A percentile compares a stretch with the other conserved stretches of the same genome.
Evolutionary conservation across 2,329 filamentous ascomycete species (phyloP).

Genomic region (Delphinella strobiligena): DNA sequence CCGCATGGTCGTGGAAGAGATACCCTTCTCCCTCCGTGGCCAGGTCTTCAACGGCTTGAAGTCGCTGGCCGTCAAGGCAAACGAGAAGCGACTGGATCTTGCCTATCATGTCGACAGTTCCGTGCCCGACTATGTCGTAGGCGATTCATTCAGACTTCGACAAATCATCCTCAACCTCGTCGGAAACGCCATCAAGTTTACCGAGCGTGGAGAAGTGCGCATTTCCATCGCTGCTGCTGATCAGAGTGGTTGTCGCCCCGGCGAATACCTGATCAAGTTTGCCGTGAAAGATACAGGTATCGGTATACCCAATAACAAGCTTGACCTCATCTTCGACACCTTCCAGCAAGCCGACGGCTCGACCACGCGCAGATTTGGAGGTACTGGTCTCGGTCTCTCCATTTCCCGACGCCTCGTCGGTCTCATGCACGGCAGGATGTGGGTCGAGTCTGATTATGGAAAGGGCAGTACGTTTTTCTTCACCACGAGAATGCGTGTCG

Average conservation of each 20-base stretch:
- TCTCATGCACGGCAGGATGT: conserved; percentile 90
- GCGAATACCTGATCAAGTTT: conserved; percentile 91
- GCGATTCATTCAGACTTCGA: conserved; percentile 88
- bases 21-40: conserved; percentile 85
- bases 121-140: conserved; percentile 88
- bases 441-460: conserved; percentile 87
- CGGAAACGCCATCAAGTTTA: conserved; percentile 98
- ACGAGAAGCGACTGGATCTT: conserved; percentile 86
- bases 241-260: conserved; percentile 51
- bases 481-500: conserved; percentile 80
- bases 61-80: conserved; percentile 91
- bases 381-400: conserved; percentile 83
- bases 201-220: conserved; percentile 90
- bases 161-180: conserved; percentile 97
- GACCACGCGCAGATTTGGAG: conserved; percentile 90
- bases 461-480: conserved; percentile 94
- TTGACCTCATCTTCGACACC: conserved; percentile 95
- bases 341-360: conserved; percentile 98
- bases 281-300: conserved; percentile 94
- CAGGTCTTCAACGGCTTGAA: conserved; percentile 97
- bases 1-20: conserved; percentile 96
- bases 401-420: conserved; percentile 93
- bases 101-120: conserved; percentile 89
- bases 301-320: conserved; percentile 87
- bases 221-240: conserved; percentile 71